Evolutionary conservation across 495 filamentous ascomycete species (phyloP).

Genomic region (Hypoxylon rickii): DNA sequence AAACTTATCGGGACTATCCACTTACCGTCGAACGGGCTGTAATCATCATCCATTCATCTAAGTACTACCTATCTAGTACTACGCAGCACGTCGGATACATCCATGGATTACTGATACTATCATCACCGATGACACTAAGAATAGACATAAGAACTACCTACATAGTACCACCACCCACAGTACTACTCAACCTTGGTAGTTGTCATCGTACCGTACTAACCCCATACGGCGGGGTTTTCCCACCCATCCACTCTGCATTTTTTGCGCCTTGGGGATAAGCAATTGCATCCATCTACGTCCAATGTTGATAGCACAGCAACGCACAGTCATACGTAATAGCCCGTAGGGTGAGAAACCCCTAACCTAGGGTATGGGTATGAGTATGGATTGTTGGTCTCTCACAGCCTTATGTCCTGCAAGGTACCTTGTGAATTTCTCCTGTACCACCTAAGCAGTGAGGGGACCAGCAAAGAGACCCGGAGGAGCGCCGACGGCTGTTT

Average conservation of each 20-base stretch:
- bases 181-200: too few relatives aligned
- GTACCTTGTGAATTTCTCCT: conserved; percentile 24
- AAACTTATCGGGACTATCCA: conserved; percentile 15
- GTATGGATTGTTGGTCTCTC: conserved; percentile 9
- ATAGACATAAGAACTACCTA: not conserved
- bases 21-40: conserved; percentile 2
- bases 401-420: conserved; percentile 35
- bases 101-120: too few relatives aligned
- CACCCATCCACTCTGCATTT: not conserved
- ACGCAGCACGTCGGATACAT: too few relatives aligned
- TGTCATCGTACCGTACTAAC: not conserved
- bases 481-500: conserved; percentile 11
- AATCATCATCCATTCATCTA: too few relatives aligned
- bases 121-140: not conserved
- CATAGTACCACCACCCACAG: not conserved
- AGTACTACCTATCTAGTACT: too few relatives aligned
- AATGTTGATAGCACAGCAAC: too few relatives aligned
- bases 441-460: conserved; percentile 19
- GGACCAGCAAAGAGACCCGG: conserved; percentile 19
- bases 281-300: too few relatives aligned
- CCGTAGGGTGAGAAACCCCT: not conserved
- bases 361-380: too few relatives aligned
- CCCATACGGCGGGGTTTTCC: not conserved
- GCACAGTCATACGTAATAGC: not conserved
- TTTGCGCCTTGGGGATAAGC: too few relatives aligned